Evolutionary conservation across 1,284 basidiomycete genomes (phyloP), one percentile per base, ranked within the genome.

Genomic region (Ganoderma boninense): DNA sequence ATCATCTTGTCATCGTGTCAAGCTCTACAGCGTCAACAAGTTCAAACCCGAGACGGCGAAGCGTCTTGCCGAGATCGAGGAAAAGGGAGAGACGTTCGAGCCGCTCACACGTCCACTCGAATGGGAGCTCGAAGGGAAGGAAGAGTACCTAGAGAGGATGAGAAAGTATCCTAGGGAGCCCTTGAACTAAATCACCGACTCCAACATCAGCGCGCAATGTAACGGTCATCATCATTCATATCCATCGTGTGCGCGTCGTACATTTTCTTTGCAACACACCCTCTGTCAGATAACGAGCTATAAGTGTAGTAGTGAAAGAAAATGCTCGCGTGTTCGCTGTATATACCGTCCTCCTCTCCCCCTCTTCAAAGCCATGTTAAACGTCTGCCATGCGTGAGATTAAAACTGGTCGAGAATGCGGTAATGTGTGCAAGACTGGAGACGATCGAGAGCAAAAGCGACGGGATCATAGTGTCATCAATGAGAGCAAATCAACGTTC

Each of bases 1-100:
- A 0, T 88, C 86, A 23, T 88, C 86, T 1, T 84, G 81, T 69
- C 87, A 89, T 71, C 83, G 86, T 54, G 84, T 89, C 81, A 88
- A 87, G 75, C 63, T 88, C 2, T 88, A 87, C 78, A 86, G 85
- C 73, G 84, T 89, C 69, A 88, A 88, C 75, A 83, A 72, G 62
- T 78, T 82, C 2, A 80, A 77, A 56, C 81, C 84, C 1, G 82
- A 80, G 10, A 88, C 87, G 4, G 82, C 80, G 18, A 75, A 75
- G 68, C 82, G 87, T 42, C 77, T 89, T 35, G 79, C 79, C 49
- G 79, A 83, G 61, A 79, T 87, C 44, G 81, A 83, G 64, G 79
- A 75, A 10, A 79, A 80, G 44, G 85, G 85, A 18, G 75, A 82
- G 57, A 76, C 77, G 26, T 81, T 87, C 73, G 77, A 82, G 54